Evolutionary conservation across 495 filamentous ascomycete species (phyloP).

Genomic region (Hyphodiscus hymeniophilus): DNA sequence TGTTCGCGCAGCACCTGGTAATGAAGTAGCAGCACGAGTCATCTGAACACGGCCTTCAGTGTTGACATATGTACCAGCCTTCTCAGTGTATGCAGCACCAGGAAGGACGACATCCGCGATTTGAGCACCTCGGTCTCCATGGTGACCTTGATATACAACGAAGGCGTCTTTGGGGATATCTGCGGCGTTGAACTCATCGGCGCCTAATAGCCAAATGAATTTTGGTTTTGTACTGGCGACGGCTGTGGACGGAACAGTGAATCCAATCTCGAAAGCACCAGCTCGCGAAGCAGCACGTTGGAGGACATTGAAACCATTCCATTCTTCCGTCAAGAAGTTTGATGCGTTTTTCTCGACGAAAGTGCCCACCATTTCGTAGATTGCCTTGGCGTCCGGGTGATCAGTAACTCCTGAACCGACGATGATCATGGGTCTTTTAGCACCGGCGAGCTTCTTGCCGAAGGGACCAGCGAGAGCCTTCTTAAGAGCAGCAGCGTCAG

Average conservation of each 20-base stretch:
- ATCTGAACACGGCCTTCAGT: constrained; percentile 94
- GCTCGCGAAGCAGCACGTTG: constrained; percentile 86
- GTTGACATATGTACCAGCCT: constrained; percentile 94
- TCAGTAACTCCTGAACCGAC: constrained; percentile 85
- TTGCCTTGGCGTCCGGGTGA: constrained; percentile 80
- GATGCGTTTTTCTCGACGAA: constrained; percentile 88
- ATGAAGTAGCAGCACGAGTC: constrained; percentile 74
- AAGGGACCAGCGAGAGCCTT: constrained; percentile 76
- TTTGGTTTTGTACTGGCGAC: constrained; percentile 80
- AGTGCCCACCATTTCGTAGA: constrained; percentile 78
- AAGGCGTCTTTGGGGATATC: constrained; percentile 93
- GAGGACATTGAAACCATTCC: constrained; percentile 96
- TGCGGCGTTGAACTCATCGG: constrained; percentile 72
- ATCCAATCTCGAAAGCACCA: constrained; percentile 92
- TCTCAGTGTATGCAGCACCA: constrained; percentile 93
- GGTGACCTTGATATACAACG: constrained; percentile 95
- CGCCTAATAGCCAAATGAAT: constrained; percentile 93
- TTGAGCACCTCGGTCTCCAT: constrained; percentile 88
- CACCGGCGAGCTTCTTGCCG: constrained; percentile 82
- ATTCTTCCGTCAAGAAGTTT: constrained; percentile 82
- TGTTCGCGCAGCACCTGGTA: constrained; percentile 82
- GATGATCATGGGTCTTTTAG: constrained; percentile 91
- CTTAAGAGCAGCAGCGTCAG: constrained; percentile 70
- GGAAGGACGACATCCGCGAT: constrained; percentile 91
- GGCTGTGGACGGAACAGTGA: constrained; percentile 68